Conservation (phyloP, 2,329 filamentous ascomycete species). For the Cercospora sp. region DNA sequence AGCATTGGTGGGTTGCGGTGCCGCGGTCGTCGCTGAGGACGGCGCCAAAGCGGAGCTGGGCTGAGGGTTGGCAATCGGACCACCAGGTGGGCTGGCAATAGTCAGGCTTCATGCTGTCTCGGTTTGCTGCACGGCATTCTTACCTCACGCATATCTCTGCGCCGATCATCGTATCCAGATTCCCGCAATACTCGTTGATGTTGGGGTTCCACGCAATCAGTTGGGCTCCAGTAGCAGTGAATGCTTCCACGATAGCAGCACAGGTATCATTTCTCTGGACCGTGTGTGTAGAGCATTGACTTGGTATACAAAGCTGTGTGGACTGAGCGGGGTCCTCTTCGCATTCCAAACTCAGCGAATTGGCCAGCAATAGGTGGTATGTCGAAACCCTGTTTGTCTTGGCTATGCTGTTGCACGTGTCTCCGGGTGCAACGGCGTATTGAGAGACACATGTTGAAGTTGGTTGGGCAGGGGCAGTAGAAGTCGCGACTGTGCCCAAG, state of each 20-base stretch:
- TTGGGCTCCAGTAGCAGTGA: neutral
- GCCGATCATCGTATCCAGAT: neutral
- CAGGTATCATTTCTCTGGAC: neutral
- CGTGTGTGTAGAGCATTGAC: neutral
- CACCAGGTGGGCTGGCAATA: neutral
- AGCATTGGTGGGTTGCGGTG: too few species aligned
- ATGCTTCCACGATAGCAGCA: neutral
- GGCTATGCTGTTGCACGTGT: neutral
- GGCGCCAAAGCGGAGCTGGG: neutral
- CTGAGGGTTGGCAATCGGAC: neutral
- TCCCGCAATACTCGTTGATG: neutral
- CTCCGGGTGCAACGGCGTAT: neutral
- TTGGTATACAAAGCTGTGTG: neutral
- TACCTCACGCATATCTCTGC: neutral
- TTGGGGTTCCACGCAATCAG: neutral
- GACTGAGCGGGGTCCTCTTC: neutral
- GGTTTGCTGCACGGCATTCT: too few species aligned
- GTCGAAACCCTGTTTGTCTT: neutral
- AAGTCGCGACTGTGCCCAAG: too few species aligned
- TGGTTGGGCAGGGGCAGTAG: too few species aligned
- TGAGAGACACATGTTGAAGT: neutral
- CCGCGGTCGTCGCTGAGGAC: too few species aligned
- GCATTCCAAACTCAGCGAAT: neutral
- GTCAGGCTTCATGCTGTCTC: too few species aligned
- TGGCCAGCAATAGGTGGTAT: neutral